Evolutionary conservation across 139 green algal genomes (phyloP).

Genomic region (Picocystis salinarum): DNA sequence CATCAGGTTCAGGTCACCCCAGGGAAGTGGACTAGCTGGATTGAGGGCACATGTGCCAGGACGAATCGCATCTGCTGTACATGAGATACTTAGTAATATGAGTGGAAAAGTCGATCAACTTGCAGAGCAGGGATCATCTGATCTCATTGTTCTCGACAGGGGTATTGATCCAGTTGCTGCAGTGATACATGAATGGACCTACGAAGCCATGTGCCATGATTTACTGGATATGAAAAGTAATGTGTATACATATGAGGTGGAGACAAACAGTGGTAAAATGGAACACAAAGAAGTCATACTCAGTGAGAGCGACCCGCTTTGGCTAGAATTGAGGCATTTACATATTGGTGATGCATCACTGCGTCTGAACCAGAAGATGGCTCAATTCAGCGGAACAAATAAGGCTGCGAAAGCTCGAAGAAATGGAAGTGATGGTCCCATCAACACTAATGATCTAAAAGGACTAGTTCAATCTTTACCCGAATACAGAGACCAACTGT

Average conservation of each 20-base stretch:
- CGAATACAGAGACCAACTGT: constrained; percentile 62
- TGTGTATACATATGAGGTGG: constrained; percentile 19
- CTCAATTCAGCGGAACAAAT: constrained; percentile 51
- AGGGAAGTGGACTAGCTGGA: background rate
- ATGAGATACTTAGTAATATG: background rate
- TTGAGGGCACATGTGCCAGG: background rate
- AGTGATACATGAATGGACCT: constrained; percentile 94
- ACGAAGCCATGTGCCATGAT: constrained; percentile 85
- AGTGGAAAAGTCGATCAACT: background rate
- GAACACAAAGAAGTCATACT: constrained; percentile 58
- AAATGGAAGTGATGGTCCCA: constrained; percentile 4
- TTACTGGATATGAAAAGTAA: constrained; percentile 36
- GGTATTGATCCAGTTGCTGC: constrained; percentile 65
- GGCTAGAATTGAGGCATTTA: constrained; percentile 62
- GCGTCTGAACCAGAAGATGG: constrained; percentile 21
- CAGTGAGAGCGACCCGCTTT: constrained; percentile 39
- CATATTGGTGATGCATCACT: constrained; percentile 64
- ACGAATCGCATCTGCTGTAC: no score
- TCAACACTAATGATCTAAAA: constrained; percentile 8
- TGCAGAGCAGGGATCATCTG: constrained; percentile 30
- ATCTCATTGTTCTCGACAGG: constrained; percentile 82
- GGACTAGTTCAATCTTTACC: constrained; percentile 55
- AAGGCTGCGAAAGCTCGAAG: constrained; percentile 23
- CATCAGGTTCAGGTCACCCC: background rate
- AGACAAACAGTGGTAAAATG: constrained; percentile 25